Evolutionary conservation across 371 early-diverging fungal species (phyloP), one percentile per base, ranked within the genome.

Genomic region (Paraphysoderma sedebokerense): DNA sequence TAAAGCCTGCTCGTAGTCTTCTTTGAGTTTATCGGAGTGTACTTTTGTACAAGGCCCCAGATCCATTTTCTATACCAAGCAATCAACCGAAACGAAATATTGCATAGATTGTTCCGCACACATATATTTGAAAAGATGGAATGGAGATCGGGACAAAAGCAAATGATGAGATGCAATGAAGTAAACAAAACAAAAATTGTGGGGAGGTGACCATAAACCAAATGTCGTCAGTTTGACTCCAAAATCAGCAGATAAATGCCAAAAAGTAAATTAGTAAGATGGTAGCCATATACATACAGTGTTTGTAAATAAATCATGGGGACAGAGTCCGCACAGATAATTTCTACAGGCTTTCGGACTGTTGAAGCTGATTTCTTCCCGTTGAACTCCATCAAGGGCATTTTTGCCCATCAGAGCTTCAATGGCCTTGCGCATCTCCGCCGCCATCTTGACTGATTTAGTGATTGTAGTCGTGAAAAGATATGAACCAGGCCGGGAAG

Each of bases 371-470:
- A 24, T 11, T 11, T 15, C 4, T 7, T 15, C 17, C 12, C 19
- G 42, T 1, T 28, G 28, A 19, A n/a, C 12, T 8, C 26, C 26
- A 20, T 42, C 42, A 19, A 42, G 42, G 6, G 26, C 42, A 17
- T 42, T 19, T 19, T 42, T 19, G 8, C 26, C 23, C 42, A 42
- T 42, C 42, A 42, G 28, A 28, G 28, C 26, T 13, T 8, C 4
- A 12, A 42, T 42, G 29, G 31, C 31, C 11, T 42, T 26, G 42
- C 42, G 42, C 42, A 42, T 42, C 3, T n/a, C 28, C 29, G 28
- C 42, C 4, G 42, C 42, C 42, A 42, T 42, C 8, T 4, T 42
- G 42, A n/a, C n/a, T n/a, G n/a, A n/a, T n/a, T n/a, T n/a, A n/a
- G n/a, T n/a, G n/a, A n/a, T n/a, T n/a, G n/a, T n/a, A n/a, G n/a